phyloP scores from a whole-genome alignment of 257 asterid species.

The Lantana camara region DNA sequence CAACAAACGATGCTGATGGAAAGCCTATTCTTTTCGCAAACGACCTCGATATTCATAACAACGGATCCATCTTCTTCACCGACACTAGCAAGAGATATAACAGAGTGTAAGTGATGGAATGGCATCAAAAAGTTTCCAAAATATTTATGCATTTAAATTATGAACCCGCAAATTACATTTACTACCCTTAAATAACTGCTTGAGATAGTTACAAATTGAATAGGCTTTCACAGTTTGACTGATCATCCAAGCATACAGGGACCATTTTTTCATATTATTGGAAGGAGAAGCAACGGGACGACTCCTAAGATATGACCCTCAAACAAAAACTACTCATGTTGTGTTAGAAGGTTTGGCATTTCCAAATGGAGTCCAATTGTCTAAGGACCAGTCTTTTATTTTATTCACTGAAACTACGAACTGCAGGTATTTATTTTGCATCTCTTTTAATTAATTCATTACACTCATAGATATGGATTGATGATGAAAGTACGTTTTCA shows the following conservation, averaged over 20 bases:
- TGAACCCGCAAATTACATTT: too few species aligned
- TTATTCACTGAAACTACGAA: constrained; percentile 88
- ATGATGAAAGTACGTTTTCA: neutral
- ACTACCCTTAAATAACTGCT: too few species aligned
- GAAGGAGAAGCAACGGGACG: constrained; percentile 94
- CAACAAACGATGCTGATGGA: constrained; percentile 57
- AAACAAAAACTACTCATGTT: constrained; percentile 65
- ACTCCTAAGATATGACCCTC: constrained; percentile 76
- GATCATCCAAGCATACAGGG: too few species aligned
- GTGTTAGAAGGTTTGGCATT: constrained; percentile 75
- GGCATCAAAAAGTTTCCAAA: too few species aligned
- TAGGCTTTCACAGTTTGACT: too few species aligned
- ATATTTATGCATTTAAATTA: too few species aligned
- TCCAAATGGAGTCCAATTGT: constrained; percentile 87
- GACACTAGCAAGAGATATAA: constrained; percentile 84
- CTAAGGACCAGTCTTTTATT: constrained; percentile 78
- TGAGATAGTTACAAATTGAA: too few species aligned
- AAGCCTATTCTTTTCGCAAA: constrained; percentile 84
- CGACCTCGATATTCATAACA: constrained; percentile 79
- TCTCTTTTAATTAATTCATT: too few species aligned
- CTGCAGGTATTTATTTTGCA: constrained; percentile 61
- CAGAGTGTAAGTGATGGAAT: constrained; percentile 75
- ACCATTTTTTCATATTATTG: constrained; percentile 75
- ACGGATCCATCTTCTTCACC: constrained; percentile 92
- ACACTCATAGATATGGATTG: too few species aligned